These are phyloP conservation scores for Mesembryanthemum crystallinum DNA, from an alignment of 148 eudicot species.

Conservation along the genomic window DNA sequence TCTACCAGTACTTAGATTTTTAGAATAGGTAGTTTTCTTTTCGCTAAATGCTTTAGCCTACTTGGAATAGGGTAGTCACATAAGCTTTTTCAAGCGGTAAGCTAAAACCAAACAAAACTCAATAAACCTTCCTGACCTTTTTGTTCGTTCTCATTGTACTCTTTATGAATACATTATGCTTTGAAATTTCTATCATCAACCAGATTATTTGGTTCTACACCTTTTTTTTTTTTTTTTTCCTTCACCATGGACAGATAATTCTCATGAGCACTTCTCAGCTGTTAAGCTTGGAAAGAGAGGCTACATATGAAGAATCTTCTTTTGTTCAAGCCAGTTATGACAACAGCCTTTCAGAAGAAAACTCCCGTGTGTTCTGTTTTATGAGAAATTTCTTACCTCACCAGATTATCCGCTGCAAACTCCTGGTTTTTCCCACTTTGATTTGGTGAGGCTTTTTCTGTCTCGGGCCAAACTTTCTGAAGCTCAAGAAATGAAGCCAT, in stretches of 20 bases:
- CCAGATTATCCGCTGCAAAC: background rate
- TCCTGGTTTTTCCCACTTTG: background rate
- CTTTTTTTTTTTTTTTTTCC: no score
- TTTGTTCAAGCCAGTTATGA: background rate
- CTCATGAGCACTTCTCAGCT: background rate
- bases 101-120: background rate
- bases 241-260: conserved; percentile 1
- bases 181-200: background rate
- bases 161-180: background rate
- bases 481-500: background rate
- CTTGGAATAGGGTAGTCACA: no score
- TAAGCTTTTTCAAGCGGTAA: no score
- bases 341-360: background rate
- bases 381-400: background rate
- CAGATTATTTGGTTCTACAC: background rate
- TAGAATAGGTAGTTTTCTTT: no score
- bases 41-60: no score
- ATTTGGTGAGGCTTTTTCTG: conserved; percentile 2
- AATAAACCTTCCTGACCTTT: background rate
- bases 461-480: background rate
- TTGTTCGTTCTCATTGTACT: background rate
- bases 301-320: background rate
- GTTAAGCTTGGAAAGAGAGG: background rate
- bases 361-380: background rate
- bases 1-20: no score